These are phyloP conservation scores for Penicillium silybi DNA, from an alignment of 495 filamentous ascomycete genomes.

Conservation along the genomic window DNA sequence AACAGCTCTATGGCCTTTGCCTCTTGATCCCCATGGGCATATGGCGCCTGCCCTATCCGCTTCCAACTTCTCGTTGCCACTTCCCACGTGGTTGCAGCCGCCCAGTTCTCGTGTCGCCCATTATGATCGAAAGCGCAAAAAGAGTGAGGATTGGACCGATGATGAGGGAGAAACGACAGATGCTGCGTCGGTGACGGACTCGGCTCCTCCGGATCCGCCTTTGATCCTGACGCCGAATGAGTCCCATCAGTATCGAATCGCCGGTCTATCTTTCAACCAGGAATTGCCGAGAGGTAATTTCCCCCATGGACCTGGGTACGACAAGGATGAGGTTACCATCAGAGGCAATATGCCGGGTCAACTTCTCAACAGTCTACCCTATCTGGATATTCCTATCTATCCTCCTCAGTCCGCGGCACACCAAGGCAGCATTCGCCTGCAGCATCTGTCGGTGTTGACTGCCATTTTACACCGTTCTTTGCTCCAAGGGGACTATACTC, in stretches of 20 bases:
- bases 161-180: slow-evolving; percentile 33
- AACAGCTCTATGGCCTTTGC: slow-evolving; percentile 12
- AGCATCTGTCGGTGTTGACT: slow-evolving; percentile 58
- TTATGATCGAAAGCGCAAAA: slow-evolving; percentile 43
- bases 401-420: slow-evolving; percentile 34
- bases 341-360: slow-evolving; percentile 10
- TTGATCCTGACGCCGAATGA: slow-evolving; percentile 44
- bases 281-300: slow-evolving; percentile 42
- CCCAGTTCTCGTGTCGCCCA: slow-evolving; percentile 30
- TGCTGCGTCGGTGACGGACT: slow-evolving; percentile 27
- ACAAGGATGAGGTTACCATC: slow-evolving; percentile 5
- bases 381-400: slow-evolving; percentile 32
- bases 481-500: slow-evolving; percentile 54
- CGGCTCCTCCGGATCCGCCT: slow-evolving; percentile 15
- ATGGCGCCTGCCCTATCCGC: slow-evolving; percentile 36
- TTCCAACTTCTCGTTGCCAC: slow-evolving; percentile 39
- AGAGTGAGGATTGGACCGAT: slow-evolving; percentile 24
- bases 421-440: slow-evolving; percentile 43
- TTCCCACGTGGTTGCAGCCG: slow-evolving; percentile 38
- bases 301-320: slow-evolving; percentile 33
- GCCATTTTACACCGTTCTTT: slow-evolving; percentile 60
- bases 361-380: slow-evolving; percentile 22
- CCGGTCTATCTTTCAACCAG: slow-evolving; percentile 42
- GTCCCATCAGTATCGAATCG: slow-evolving; percentile 44
- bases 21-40: slow-evolving; percentile 6